phyloP scores from a whole-genome alignment of 768 basidiomycete genomes.

The Kwoniella heveanensis region DNA sequence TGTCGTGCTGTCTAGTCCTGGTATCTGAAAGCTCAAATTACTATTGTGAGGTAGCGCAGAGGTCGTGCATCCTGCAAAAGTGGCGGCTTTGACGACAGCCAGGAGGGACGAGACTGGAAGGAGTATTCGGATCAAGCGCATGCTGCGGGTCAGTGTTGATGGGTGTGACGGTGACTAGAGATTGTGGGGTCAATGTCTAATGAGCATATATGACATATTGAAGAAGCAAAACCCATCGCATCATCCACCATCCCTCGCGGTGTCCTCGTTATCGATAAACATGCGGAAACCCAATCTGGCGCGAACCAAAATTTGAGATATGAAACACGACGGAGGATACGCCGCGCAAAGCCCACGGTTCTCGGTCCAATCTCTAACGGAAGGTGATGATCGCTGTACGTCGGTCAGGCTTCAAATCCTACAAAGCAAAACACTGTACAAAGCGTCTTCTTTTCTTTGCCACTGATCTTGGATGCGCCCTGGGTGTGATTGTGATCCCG shows the following conservation, averaged over 20 bases:
- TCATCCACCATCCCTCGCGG: no score
- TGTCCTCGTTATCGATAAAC: no score
- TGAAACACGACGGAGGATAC: neutral
- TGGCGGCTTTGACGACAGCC: constrained; percentile 1
- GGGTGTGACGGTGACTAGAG: no score
- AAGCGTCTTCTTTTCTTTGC: no score
- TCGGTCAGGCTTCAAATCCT: neutral
- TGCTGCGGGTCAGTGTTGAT: neutral
- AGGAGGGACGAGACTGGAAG: neutral
- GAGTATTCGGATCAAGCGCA: neutral
- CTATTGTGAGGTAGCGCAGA: constrained; percentile 6
- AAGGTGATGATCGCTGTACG: neutral
- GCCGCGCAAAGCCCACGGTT: neutral
- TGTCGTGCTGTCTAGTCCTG: constrained; percentile 4
- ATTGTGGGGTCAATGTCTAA: no score
- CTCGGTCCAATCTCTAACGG: no score
- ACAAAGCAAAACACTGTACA: no score
- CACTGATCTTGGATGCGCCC: no score
- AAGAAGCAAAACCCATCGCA: no score
- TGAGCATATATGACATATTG: no score
- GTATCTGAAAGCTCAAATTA: constrained; percentile 1
- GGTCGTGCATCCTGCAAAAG: constrained; percentile 22
- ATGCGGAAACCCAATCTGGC: neutral
- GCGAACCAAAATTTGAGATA: neutral
- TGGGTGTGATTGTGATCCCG: no score